These are phyloP conservation scores for Allium sativum DNA, from an alignment of 106 monocot species.

Conservation along the genomic window DNA sequence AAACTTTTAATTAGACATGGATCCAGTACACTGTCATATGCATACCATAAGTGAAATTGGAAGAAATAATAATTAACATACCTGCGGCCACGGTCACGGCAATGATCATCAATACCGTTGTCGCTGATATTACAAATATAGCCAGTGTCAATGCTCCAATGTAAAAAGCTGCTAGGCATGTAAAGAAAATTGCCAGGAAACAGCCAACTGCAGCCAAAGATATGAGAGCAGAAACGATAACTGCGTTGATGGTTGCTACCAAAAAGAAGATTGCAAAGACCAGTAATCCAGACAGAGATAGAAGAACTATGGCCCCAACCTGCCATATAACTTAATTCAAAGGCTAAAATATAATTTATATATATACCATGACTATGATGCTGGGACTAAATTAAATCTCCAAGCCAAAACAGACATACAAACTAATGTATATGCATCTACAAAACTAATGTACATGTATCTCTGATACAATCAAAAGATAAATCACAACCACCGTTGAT, in stretches of 20 bases:
- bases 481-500: too few species aligned
- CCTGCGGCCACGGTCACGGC: conserved; percentile 57
- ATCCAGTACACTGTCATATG: too few species aligned
- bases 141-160: conserved; percentile 78
- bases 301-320: conserved; percentile 65
- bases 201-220: conserved; percentile 90
- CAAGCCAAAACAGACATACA: background rate
- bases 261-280: conserved; percentile 66
- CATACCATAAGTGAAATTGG: too few species aligned
- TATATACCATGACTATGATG: background rate
- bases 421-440: background rate
- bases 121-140: conserved; percentile 46
- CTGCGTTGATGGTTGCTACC: conserved; percentile 57
- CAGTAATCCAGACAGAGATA: conserved; percentile 54
- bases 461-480: too few species aligned
- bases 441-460: background rate
- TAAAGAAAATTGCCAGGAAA: conserved; percentile 81
- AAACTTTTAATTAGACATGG: too few species aligned
- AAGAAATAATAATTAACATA: conserved; percentile 3
- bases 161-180: conserved; percentile 53
- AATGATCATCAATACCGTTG: conserved; percentile 34
- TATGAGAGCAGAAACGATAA: conserved; percentile 60
- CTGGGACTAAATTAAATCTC: too few species aligned
- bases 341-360: background rate
- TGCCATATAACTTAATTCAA: conserved; percentile 15